phyloP scores from a whole-genome alignment of 1,284 basidiomycete genomes.

The Moesziomyces parantarcticus region DNA sequence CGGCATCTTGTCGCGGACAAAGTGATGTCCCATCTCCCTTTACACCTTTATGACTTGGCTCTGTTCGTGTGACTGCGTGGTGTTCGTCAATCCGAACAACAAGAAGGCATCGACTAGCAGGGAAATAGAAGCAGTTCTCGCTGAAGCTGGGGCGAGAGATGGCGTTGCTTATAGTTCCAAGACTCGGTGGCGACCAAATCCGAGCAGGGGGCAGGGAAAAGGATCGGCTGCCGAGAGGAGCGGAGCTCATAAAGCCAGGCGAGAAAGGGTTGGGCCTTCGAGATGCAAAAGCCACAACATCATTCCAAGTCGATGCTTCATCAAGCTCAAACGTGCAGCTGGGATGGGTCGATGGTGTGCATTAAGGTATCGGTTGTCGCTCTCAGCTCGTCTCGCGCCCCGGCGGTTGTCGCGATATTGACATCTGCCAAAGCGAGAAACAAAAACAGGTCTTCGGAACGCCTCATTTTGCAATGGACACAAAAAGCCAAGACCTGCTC shows the following conservation, averaged over 20 bases:
- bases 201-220: neutral
- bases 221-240: neutral
- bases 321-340: neutral
- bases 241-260: neutral
- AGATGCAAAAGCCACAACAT: neutral
- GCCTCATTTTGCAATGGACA: too few relatives aligned
- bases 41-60: neutral
- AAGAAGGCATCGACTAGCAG: too few relatives aligned
- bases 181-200: neutral
- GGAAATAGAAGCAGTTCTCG: neutral
- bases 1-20: neutral
- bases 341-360: neutral
- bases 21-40: neutral
- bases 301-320: neutral
- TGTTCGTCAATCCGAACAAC: neutral
- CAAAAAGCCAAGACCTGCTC: too few relatives aligned
- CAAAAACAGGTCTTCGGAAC: too few relatives aligned
- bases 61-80: too few relatives aligned
- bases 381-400: neutral
- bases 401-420: neutral
- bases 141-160: neutral
- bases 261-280: neutral
- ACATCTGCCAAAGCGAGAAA: neutral
- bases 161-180: neutral
- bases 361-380: conserved; percentile 1